Percentiles rank a stretch among this genome's conserved stretches.
Evolutionary conservation across 1,284 basidiomycete species (phyloP).

Genomic region (Apiotrichum gamsii): DNA sequence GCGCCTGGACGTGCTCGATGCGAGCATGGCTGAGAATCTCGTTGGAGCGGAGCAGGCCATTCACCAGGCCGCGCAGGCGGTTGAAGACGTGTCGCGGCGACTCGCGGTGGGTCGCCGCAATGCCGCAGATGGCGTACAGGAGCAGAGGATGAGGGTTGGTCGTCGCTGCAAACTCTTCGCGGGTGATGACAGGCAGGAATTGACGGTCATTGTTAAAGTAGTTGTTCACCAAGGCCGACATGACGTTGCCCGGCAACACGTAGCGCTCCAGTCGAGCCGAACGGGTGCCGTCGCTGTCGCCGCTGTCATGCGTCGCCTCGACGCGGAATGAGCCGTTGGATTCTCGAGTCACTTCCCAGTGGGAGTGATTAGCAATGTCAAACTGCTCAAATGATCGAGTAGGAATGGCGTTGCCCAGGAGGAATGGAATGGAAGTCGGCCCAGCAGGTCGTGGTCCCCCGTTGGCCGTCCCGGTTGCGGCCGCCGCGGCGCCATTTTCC

Average conservation of each 20-base stretch:
- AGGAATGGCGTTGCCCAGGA: slow-evolving; percentile 81
- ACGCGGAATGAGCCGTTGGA: slow-evolving; percentile 87
- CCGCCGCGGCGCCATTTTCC: slow-evolving; percentile 5
- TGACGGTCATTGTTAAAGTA: slow-evolving; percentile 82
- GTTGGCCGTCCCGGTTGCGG: not conserved
- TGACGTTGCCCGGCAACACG: slow-evolving; percentile 58
- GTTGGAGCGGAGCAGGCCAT: slow-evolving; percentile 76
- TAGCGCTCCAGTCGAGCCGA: slow-evolving; percentile 30
- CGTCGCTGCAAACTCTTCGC: slow-evolving; percentile 70
- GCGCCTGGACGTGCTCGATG: slow-evolving; percentile 79
- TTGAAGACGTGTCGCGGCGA: slow-evolving; percentile 78
- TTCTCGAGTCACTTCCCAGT: slow-evolving; percentile 67
- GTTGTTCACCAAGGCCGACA: slow-evolving; percentile 78
- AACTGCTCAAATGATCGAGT: slow-evolving; percentile 76
- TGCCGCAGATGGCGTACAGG: slow-evolving; percentile 86
- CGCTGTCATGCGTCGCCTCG: slow-evolving; percentile 53
- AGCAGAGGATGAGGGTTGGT: slow-evolving; percentile 53
- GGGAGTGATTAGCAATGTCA: slow-evolving; percentile 74
- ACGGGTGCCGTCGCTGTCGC: slow-evolving; percentile 20
- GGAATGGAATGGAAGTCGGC: slow-evolving; percentile 58
- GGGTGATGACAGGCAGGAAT: slow-evolving; percentile 79
- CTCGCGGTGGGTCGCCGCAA: slow-evolving; percentile 77
- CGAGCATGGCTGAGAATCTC: slow-evolving; percentile 83
- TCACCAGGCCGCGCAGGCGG: slow-evolving; percentile 74
- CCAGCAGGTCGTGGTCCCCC: not conserved